These are phyloP conservation scores for Paraglomus occultum DNA, from an alignment of 192 early-diverging fungal genomes.

Conservation along the genomic window DNA sequence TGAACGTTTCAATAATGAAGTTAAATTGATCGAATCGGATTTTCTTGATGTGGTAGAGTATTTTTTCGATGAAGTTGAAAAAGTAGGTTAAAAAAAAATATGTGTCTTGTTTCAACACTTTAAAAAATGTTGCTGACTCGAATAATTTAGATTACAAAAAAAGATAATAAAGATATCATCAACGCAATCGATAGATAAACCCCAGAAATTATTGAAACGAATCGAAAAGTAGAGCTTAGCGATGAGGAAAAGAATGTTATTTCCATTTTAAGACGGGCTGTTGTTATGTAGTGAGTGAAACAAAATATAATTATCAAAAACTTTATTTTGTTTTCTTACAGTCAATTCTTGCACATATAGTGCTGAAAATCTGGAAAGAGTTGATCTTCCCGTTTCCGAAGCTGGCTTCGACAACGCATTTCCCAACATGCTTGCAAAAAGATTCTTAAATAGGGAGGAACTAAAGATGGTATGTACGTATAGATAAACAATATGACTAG, in stretches of 20 bases:
- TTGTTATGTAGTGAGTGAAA: slow-evolving; percentile 28
- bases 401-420: slow-evolving; percentile 28
- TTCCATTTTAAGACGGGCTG: slow-evolving; percentile 19
- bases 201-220: slow-evolving; percentile 28
- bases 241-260: slow-evolving; percentile 29
- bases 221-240: slow-evolving; percentile 18
- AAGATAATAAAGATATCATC: slow-evolving; percentile 25
- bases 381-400: slow-evolving; percentile 29
- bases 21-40: slow-evolving; percentile 28
- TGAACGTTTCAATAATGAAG: slow-evolving; percentile 28
- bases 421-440: slow-evolving; percentile 27
- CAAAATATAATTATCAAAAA: slow-evolving; percentile 7
- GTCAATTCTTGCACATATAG: slow-evolving; percentile 14
- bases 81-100: slow-evolving; percentile 28
- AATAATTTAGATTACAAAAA: slow-evolving; percentile 29
- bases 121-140: slow-evolving; percentile 29
- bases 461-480: slow-evolving; percentile 33
- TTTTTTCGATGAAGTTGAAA: slow-evolving; percentile 35
- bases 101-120: slow-evolving; percentile 22
- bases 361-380: slow-evolving; percentile 24
- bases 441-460: slow-evolving; percentile 26
- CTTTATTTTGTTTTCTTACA: slow-evolving; percentile 21
- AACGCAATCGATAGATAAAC: slow-evolving; percentile 27
- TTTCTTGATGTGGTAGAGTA: slow-evolving; percentile 17
- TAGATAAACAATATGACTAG: not conserved